A percentile compares a stretch with the other conserved stretches of the same genome.
These are phyloP conservation scores for Jaltomata sinuosa DNA, from an alignment of 257 asterid species.

Conservation along the genomic window DNA sequence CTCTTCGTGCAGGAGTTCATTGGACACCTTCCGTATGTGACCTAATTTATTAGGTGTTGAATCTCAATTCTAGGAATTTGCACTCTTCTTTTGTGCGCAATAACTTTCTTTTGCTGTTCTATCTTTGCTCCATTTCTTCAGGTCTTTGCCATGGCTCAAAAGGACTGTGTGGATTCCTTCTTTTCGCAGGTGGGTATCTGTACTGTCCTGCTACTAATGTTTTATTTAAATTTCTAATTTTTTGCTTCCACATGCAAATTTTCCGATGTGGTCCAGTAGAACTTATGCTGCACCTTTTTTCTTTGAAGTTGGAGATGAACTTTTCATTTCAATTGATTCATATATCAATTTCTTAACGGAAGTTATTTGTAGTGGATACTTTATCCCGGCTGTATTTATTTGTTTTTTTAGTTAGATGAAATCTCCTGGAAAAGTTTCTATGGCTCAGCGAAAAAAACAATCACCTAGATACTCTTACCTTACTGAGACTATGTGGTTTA, in stretches of 20 bases:
- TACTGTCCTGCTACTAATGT: neutral
- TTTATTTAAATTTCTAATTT: neutral
- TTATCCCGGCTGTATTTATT: neutral
- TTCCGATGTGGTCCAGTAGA: neutral
- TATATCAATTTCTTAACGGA: neutral
- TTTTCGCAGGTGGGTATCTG: slow-evolving; percentile 70
- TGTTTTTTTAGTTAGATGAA: neutral
- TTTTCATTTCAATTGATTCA: neutral
- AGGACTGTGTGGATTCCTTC: slow-evolving; percentile 77
- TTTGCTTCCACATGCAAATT: neutral
- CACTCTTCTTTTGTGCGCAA: neutral
- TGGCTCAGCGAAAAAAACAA: neutral
- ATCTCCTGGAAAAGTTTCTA: neutral
- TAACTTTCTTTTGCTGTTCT: neutral
- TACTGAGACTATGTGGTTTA: neutral
- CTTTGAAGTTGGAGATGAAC: neutral
- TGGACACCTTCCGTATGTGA: slow-evolving; percentile 94
- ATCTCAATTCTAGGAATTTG: neutral
- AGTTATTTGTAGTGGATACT: neutral
- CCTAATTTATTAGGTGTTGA: slow-evolving; percentile 1
- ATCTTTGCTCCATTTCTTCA: slow-evolving; percentile 22
- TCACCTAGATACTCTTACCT: neutral
- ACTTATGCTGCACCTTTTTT: neutral
- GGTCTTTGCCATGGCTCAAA: slow-evolving; percentile 94
- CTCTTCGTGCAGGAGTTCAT: slow-evolving; percentile 96